Conservation (phyloP, 176 grass and related monocot species). For the Musa schizocarpa region DNA sequence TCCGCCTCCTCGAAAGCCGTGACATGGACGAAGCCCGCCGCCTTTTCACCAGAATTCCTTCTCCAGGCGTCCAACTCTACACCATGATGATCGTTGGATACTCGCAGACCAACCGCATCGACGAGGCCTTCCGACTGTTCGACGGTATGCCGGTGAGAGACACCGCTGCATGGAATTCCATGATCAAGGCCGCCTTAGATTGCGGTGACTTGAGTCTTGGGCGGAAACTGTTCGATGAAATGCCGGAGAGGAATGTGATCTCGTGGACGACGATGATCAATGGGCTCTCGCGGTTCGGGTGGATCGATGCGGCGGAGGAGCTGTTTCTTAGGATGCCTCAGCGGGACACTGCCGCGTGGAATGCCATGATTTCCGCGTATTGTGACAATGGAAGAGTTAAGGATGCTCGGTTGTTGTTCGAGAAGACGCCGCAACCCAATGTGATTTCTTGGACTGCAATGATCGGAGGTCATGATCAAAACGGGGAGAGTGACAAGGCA, state of each 20-base stretch:
- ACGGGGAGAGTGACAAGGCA: constrained; percentile 26
- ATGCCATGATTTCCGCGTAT: constrained; percentile 25
- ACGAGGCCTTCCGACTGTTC: constrained; percentile 45
- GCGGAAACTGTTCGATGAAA: constrained; percentile 35
- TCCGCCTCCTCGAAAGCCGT: constrained; percentile 11
- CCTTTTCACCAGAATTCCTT: constrained; percentile 24
- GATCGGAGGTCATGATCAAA: constrained; percentile 54
- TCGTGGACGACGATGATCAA: constrained; percentile 46
- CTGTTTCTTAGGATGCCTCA: constrained; percentile 31
- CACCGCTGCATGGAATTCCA: constrained; percentile 41
- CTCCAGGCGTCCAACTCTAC: constrained; percentile 4
- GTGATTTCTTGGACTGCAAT: constrained; percentile 53
- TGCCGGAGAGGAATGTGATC: constrained; percentile 42
- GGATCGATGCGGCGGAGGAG: constrained; percentile 16
- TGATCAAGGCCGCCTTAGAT: constrained; percentile 32
- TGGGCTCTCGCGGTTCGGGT: constrained; percentile 14
- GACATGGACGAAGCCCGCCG: constrained; percentile 32
- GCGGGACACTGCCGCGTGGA: constrained; percentile 33
- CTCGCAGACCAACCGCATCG: constrained; percentile 13
- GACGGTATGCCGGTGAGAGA: constrained; percentile 40
- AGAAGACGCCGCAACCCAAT: constrained; percentile 28
- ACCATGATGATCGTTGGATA: constrained; percentile 12
- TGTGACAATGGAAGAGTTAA: constrained; percentile 19
- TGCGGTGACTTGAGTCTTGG: constrained; percentile 40
- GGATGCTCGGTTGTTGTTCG: constrained; percentile 25